phyloP scores from a whole-genome alignment of 768 basidiomycete species.

The Hygrocybe punicea region DNA sequence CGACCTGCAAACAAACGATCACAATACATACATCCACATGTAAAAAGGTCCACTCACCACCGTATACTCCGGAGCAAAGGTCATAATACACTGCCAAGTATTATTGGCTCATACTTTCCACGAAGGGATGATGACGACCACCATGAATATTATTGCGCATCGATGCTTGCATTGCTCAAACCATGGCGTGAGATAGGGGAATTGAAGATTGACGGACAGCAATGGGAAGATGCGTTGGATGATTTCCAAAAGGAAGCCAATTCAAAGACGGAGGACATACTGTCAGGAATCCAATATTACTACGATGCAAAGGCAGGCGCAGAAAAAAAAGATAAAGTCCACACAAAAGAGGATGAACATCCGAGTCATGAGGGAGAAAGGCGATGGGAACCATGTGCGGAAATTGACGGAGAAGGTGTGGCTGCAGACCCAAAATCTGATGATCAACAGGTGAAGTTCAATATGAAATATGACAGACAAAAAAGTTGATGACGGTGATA shows the following conservation, averaged over 20 bases:
- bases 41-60: no score
- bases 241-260: background rate
- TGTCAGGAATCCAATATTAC: constrained; percentile 12
- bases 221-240: constrained; percentile 3
- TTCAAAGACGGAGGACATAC: constrained; percentile 3
- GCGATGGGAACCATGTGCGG: no score
- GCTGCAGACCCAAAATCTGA: no score
- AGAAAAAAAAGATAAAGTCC: no score
- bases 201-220: background rate
- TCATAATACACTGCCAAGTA: constrained; percentile 35
- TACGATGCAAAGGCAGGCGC: no score
- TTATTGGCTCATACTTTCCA: constrained; percentile 39
- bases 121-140: constrained; percentile 18
- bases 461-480: no score
- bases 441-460: no score
- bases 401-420: no score
- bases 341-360: no score
- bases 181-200: constrained; percentile 10
- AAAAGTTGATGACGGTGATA: no score
- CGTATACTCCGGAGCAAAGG: constrained; percentile 1
- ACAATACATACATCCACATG: background rate
- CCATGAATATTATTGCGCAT: constrained; percentile 33
- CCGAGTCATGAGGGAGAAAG: no score
- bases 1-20: no score
- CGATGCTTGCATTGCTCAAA: constrained; percentile 13